A percentile compares a stretch with the other conserved stretches of the same genome.
These are phyloP conservation scores for Cornus controversa DNA, from an alignment of 148 eudicot species.

Conservation along the genomic window DNA sequence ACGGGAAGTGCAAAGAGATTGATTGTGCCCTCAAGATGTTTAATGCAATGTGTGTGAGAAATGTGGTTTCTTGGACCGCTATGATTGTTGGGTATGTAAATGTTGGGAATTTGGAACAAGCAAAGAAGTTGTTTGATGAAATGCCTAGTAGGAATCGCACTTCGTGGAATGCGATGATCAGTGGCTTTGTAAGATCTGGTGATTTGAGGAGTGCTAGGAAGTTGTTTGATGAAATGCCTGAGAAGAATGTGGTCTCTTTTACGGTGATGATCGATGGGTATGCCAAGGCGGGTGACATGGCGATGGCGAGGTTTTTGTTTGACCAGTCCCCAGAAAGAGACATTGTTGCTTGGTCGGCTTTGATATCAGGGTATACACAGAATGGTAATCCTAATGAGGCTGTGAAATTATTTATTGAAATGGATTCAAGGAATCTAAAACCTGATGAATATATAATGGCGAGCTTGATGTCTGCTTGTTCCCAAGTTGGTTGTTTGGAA, in stretches of 20 bases:
- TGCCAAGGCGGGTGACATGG: conserved; percentile 66
- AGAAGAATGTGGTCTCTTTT: conserved; percentile 45
- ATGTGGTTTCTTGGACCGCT: conserved; percentile 75
- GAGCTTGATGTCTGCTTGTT: conserved; percentile 79
- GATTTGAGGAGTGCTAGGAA: conserved; percentile 41
- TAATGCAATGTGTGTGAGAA: conserved; percentile 57
- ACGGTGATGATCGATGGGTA: conserved; percentile 67
- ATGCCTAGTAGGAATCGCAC: conserved; percentile 51
- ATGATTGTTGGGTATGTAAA: conserved; percentile 50
- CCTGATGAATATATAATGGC: conserved; percentile 59
- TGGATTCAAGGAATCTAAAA: conserved; percentile 41
- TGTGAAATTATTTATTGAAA: conserved; percentile 42
- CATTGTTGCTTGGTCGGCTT: conserved; percentile 63
- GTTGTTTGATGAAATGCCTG: conserved; percentile 67
- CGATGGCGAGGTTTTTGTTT: conserved; percentile 53
- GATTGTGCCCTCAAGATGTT: conserved; percentile 49
- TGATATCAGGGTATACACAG: conserved; percentile 65
- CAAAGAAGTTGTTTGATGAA: conserved; percentile 50
- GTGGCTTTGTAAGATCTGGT: conserved; percentile 46
- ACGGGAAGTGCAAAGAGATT: conserved; percentile 56
- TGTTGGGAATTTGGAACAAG: conserved; percentile 39
- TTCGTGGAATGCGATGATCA: conserved; percentile 65
- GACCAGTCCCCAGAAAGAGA: conserved; percentile 48
- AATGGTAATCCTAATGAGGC: conserved; percentile 64
- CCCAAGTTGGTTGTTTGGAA: conserved; percentile 49